Base-by-base conservation (phyloP, 73 alveolate genomes). In the Paramecium tetraurelia region DNA sequence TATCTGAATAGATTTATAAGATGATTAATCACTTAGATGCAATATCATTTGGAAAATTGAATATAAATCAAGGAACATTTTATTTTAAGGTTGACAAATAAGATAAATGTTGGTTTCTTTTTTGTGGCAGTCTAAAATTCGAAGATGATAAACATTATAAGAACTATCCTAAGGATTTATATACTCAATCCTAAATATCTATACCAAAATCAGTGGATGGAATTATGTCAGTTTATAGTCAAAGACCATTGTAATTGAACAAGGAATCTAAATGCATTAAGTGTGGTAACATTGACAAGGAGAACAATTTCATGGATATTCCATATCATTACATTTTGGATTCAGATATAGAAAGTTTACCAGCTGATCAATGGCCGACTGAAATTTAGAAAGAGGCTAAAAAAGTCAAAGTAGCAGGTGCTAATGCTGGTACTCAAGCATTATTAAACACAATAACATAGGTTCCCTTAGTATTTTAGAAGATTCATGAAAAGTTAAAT, bases 61-160 rank as follows among this genome's bases (percentile, higher is more conserved):
- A 76, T 41, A 76, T 76, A 36, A 38, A 4, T 24, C 21, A 76
- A 76, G 89, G 89, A 46, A 77, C 75, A 1, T 77, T 77, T 77
- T 77, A 77, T 43, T 77, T 77, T 77, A 77, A 77, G 21, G 89
- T 77, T 40, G 90, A 80, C 24, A 80, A 80, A 43, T n/a, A 80
- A 41, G 75, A 50, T 10, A 2, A 20, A 46, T 80, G 68, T 46
- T 24, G 90, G 76, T 80, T 80, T 44, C 50, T 80, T 10, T 44
- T 80, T 80, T 80, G 89, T 44, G 90, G 90, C 7, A 80, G 31
- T 80, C 29, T 80, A 43, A 80, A 80, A 46, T 80, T 80, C 12
- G 90, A 80, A 22, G 76, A 80, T 24, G 58, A 80, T 80, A 80
- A 80, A 44, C 27, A 38, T 46, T 36, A 27, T 33, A 43, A 40